Evolutionary conservation across 140 eudicot genomes (phyloP).

Genomic region (Cichorium intybus): DNA sequence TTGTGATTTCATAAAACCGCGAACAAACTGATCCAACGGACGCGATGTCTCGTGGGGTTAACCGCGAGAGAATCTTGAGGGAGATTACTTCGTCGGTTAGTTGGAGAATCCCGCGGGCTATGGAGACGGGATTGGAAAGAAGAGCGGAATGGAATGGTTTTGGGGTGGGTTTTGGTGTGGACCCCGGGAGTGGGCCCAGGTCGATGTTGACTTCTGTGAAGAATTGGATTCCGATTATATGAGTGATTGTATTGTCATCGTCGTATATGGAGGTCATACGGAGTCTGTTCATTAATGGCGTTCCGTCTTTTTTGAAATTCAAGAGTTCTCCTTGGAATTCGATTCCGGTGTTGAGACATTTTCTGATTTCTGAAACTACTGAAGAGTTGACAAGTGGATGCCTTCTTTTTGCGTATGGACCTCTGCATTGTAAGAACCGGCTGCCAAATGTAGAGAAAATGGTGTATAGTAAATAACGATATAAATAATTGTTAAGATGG

Average conservation of each 20-base stretch:
- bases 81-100: conserved; percentile 80
- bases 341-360: conserved; percentile 70
- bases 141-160: conserved; percentile 54
- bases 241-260: conserved; percentile 74
- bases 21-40: conserved; percentile 71
- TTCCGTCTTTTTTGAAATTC: conserved; percentile 90
- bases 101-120: conserved; percentile 60
- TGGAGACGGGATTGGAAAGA: conserved; percentile 43
- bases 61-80: conserved; percentile 57
- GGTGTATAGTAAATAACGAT: not conserved
- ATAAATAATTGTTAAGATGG: not conserved
- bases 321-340: conserved; percentile 88
- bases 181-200: conserved; percentile 81
- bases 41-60: conserved; percentile 83
- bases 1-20: conserved; percentile 60
- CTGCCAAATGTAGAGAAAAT: conserved; percentile 37
- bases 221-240: conserved; percentile 76
- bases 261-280: conserved; percentile 89
- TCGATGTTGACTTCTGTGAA: conserved; percentile 72
- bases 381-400: conserved; percentile 83
- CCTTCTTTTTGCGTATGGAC: conserved; percentile 96
- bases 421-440: conserved; percentile 98
- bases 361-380: conserved; percentile 83
- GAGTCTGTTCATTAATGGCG: conserved; percentile 77
- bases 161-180: conserved; percentile 37